Conservation (phyloP, 176 grass and related monocot genomes). For the Tillandsia leiboldiana region DNA sequence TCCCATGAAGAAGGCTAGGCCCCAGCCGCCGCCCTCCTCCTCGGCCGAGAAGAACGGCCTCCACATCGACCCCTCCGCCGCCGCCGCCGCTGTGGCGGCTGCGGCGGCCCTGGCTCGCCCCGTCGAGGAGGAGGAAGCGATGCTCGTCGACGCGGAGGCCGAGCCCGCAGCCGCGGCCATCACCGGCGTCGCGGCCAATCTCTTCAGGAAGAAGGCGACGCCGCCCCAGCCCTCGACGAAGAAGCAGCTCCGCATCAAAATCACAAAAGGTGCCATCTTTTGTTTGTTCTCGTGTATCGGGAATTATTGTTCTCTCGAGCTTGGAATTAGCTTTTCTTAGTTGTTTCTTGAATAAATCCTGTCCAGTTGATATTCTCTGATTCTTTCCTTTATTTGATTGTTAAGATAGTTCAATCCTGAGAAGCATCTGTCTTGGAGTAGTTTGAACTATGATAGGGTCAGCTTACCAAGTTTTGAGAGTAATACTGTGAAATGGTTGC, state of each 20-base stretch:
- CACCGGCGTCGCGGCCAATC: conserved; percentile 59
- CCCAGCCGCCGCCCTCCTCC: conserved; percentile 15
- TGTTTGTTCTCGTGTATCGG: background rate
- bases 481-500: too few species aligned
- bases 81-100: conserved; percentile 22
- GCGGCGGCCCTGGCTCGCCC: conserved; percentile 9
- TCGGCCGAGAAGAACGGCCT: conserved; percentile 56
- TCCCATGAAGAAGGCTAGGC: conserved; percentile 60
- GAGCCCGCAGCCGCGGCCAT: conserved; percentile 14
- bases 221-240: conserved; percentile 65
- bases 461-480: too few species aligned
- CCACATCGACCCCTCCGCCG: conserved; percentile 31
- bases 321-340: conserved; percentile 9
- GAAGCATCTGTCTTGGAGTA: too few species aligned
- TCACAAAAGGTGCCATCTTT: conserved; percentile 38
- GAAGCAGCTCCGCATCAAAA: conserved; percentile 92
- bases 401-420: too few species aligned
- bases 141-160: conserved; percentile 63
- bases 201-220: conserved; percentile 89
- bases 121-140: conserved; percentile 54
- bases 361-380: background rate
- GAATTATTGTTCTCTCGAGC: conserved; percentile 10
- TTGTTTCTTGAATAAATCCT: background rate
- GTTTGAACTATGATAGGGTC: too few species aligned
- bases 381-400: too few species aligned